These are phyloP conservation scores for Stagonosporopsis vannaccii DNA, from an alignment of 2,329 filamentous ascomycete species.

Conservation along the genomic window DNA sequence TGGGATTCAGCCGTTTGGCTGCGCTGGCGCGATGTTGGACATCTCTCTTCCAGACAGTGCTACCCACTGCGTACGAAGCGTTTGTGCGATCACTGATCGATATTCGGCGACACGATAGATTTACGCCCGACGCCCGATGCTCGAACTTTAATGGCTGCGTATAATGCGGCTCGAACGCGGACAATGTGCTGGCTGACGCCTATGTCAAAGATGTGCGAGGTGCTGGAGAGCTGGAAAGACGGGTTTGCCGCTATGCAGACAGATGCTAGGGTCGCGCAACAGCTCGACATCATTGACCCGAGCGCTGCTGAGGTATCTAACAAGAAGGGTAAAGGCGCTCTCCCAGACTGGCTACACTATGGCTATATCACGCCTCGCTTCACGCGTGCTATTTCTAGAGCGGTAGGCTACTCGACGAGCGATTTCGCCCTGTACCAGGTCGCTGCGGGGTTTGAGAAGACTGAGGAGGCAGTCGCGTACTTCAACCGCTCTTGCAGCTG, in stretches of 20 bases:
- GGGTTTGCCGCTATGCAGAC: slow-evolving; percentile 65
- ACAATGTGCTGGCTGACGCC: slow-evolving; percentile 76
- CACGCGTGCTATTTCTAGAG: slow-evolving; percentile 67
- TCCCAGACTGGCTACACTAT: slow-evolving; percentile 71
- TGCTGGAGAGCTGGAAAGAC: slow-evolving; percentile 66
- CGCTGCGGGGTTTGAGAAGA: slow-evolving; percentile 63
- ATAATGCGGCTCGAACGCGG: slow-evolving; percentile 74
- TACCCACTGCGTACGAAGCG: slow-evolving; percentile 69
- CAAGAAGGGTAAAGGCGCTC: slow-evolving; percentile 71
- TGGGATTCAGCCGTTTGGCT: too few species aligned
- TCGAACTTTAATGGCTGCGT: slow-evolving; percentile 74
- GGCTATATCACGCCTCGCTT: slow-evolving; percentile 72
- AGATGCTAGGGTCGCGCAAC: slow-evolving; percentile 69
- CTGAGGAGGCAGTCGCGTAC: slow-evolving; percentile 64
- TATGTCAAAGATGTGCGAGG: slow-evolving; percentile 73
- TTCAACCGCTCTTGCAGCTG: slow-evolving; percentile 70
- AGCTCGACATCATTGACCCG: slow-evolving; percentile 63
- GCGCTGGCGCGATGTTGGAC: slow-evolving; percentile 66
- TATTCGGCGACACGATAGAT: slow-evolving; percentile 70
- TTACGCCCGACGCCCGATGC: slow-evolving; percentile 70
- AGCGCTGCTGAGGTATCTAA: slow-evolving; percentile 65
- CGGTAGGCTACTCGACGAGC: slow-evolving; percentile 73
- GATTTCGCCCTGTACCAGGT: slow-evolving; percentile 74
- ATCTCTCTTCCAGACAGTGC: slow-evolving; percentile 69
- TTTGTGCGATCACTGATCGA: slow-evolving; percentile 73